These are phyloP conservation scores for Ceratonia siliqua DNA, from an alignment of 306 rosid species.

Conservation along the genomic window DNA sequence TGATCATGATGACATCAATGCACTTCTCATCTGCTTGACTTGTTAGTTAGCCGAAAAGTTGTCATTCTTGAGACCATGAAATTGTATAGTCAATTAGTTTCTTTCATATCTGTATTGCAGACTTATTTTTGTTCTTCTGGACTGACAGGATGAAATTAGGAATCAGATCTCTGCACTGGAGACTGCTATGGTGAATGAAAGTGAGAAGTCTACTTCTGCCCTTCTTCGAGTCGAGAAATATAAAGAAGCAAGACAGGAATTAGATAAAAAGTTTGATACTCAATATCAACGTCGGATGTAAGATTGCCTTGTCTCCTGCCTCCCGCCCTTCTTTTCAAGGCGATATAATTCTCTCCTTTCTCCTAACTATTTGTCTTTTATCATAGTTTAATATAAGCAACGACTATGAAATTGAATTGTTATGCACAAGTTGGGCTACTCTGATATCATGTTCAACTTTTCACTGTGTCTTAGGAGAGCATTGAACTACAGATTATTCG, in stretches of 20 bases:
- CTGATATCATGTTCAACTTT: slow-evolving; percentile 15
- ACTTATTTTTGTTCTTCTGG: slow-evolving; percentile 27
- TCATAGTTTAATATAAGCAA: slow-evolving; percentile 24
- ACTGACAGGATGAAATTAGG: slow-evolving; percentile 78
- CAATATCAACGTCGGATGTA: slow-evolving; percentile 85
- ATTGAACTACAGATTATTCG: slow-evolving; percentile 19
- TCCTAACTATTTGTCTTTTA: not conserved
- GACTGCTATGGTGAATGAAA: slow-evolving; percentile 55
- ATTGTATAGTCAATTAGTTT: slow-evolving; percentile 17
- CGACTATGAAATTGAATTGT: slow-evolving; percentile 15
- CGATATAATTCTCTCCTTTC: slow-evolving; percentile 12
- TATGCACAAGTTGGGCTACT: not conserved
- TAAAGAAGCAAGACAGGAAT: slow-evolving; percentile 75
- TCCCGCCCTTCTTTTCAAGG: not conserved
- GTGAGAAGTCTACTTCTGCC: slow-evolving; percentile 57
- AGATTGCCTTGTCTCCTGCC: slow-evolving; percentile 34
- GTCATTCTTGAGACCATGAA: slow-evolving; percentile 1
- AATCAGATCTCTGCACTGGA: slow-evolving; percentile 64
- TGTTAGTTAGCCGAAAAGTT: slow-evolving; percentile 7
- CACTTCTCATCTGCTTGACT: slow-evolving; percentile 6
- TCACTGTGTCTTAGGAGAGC: slow-evolving; percentile 8
- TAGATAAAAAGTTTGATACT: slow-evolving; percentile 74
- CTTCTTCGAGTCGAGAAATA: slow-evolving; percentile 63
- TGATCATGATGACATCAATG: slow-evolving; percentile 6
- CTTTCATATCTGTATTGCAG: slow-evolving; percentile 13